Base-by-base conservation (phyloP, 495 filamentous ascomycete species). In the Daldinia loculata region DNA sequence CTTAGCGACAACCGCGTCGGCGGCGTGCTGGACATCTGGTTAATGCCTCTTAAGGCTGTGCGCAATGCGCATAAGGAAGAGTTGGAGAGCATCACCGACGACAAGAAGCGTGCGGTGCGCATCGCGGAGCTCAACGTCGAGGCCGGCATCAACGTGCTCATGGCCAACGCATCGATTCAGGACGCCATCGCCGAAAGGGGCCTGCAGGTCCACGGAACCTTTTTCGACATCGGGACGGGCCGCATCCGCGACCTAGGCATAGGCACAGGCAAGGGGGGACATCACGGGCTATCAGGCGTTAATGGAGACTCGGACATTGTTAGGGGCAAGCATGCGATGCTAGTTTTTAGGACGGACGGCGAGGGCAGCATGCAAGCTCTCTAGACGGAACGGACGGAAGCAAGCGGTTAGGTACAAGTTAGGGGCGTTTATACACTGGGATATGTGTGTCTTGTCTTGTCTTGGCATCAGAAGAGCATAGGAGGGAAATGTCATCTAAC, bases 11-110 rank as follows among this genome's bases (percentile, higher is more conserved):
- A 79, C 61, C 87, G 89, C 58, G 80, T 96, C 22, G 93, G 93
- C 4, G 87, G 85, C 17, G 84, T 92, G n/a, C 79, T 97, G 55
- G 93, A 96, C 77, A 89, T 88, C 1, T 97, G 93, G 93, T 81
- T 97, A 61, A 79, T 88, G 56, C 93, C 93, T 0, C 78, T 95
- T 57, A 85, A 88, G 45, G 83, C 86, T 60, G 66, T 97, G 60
- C 86, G 90, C 11, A 69, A 71, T 26, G 80, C 81, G 61, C 78
- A 93, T 71, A 72, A 80, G 51, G 84, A 88, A 56, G 86, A 88
- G 62, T 74, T 93, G 30, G 74, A 80, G 0, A 71, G 76, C 4
- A 81, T 87, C 58, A 69, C 67, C 41, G 84, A 86, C 71, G 80
- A 80, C 14, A 82, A 84, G 48, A 79, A 83, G 71, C 81, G 84